Evolutionary conservation across 176 grass and related monocot genomes (phyloP).

Genomic region (Zea luxurians): DNA sequence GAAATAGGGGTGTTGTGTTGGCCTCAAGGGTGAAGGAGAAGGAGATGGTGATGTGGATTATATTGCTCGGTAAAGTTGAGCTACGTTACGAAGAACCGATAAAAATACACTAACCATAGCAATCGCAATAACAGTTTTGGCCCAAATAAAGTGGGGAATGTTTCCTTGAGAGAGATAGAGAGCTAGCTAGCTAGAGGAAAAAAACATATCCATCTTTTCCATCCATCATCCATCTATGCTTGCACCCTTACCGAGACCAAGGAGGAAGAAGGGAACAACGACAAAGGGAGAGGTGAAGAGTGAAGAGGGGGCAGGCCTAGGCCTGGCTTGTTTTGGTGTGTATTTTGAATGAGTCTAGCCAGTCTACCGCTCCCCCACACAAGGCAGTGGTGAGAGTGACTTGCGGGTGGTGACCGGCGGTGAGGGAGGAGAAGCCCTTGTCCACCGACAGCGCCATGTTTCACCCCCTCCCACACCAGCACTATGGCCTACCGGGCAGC

Average conservation of each 20-base stretch:
- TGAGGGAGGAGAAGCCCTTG: slow-evolving; percentile 41
- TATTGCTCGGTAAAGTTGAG: slow-evolving; percentile 17
- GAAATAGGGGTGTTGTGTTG: slow-evolving; percentile 25
- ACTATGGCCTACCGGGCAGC: slow-evolving; percentile 41
- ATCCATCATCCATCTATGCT: slow-evolving; percentile 18
- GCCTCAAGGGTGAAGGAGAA: slow-evolving; percentile 39
- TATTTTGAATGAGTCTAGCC: slow-evolving; percentile 37
- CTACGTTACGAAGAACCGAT: not conserved
- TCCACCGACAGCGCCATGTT: slow-evolving; percentile 70
- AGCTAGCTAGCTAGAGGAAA: not conserved
- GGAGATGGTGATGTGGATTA: not conserved
- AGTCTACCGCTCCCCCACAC: not conserved
- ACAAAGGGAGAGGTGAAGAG: not conserved
- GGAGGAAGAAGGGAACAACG: not conserved
- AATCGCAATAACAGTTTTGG: slow-evolving; percentile 26
- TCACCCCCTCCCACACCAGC: slow-evolving; percentile 56
- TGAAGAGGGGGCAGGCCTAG: not conserved
- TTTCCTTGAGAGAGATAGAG: slow-evolving; percentile 45
- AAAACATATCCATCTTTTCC: slow-evolving; percentile 10
- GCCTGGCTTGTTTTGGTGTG: not conserved
- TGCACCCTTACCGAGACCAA: slow-evolving; percentile 11
- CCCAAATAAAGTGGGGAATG: slow-evolving; percentile 41
- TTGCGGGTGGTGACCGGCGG: not conserved
- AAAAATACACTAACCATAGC: not conserved
- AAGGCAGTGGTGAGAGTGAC: slow-evolving; percentile 28